Conservation (phyloP, 129 eudicot genomes). For the Chrysanthemum lavandulifolium region DNA sequence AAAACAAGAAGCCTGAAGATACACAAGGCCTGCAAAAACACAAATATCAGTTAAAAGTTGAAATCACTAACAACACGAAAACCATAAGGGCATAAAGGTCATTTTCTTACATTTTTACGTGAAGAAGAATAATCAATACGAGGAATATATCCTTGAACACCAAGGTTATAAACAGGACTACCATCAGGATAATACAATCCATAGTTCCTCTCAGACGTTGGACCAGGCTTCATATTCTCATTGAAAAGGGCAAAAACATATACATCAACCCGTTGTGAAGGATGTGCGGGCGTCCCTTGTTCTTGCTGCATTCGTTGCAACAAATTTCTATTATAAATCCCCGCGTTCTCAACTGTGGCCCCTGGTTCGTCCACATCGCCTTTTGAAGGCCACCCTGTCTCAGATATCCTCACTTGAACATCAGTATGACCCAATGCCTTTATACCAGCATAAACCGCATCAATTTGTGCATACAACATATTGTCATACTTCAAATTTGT, state of each 20-base stretch:
- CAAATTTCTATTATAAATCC: slow-evolving; percentile 78
- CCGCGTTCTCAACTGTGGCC: slow-evolving; percentile 77
- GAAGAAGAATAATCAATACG: slow-evolving; percentile 71
- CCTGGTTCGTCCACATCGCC: slow-evolving; percentile 89
- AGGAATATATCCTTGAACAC: slow-evolving; percentile 71
- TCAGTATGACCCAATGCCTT: slow-evolving; percentile 76
- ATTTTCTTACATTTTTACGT: slow-evolving; percentile 49
- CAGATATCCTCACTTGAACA: slow-evolving; percentile 69
- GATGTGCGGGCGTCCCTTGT: slow-evolving; percentile 83
- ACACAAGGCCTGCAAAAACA: slow-evolving; percentile 40
- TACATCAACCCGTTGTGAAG: slow-evolving; percentile 61
- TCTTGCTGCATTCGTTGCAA: slow-evolving; percentile 51
- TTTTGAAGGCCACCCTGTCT: slow-evolving; percentile 98
- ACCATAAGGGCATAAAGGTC: slow-evolving; percentile 13
- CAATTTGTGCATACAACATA: slow-evolving; percentile 95
- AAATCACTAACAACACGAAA: not conserved
- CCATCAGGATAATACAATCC: slow-evolving; percentile 90
- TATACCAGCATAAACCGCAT: slow-evolving; percentile 88
- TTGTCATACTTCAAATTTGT: slow-evolving; percentile 81
- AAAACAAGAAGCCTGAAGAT: slow-evolving; percentile 30
- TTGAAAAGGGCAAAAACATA: slow-evolving; percentile 94
- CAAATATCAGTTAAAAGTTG: not conserved
- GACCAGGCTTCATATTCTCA: slow-evolving; percentile 87
- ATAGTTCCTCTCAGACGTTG: slow-evolving; percentile 88
- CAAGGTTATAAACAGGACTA: slow-evolving; percentile 80